phyloP scores from a whole-genome alignment of 169 alveolate genomes.

The Perkinsus olseni region DNA sequence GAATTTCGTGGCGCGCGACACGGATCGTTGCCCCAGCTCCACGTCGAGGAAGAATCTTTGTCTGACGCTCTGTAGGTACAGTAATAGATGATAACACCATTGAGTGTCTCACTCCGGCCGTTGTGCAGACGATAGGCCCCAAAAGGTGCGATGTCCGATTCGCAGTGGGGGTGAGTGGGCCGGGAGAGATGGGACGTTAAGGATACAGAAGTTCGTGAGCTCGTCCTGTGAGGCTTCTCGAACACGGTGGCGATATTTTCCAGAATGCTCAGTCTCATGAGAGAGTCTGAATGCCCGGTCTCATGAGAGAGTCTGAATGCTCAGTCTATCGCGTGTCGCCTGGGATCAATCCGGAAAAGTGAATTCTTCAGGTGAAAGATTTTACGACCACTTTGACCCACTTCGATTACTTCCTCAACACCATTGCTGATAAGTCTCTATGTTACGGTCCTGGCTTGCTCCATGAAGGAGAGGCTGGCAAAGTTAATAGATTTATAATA shows the following conservation, averaged over 20 bases:
- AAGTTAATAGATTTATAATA: constrained; percentile 66
- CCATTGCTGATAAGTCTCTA: constrained; percentile 77
- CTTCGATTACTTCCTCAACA: constrained; percentile 75
- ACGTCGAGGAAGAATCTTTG: background rate
- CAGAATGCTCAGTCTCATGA: no score
- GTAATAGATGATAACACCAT: constrained; percentile 70
- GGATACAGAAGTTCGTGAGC: no score
- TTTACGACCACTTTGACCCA: constrained; percentile 16
- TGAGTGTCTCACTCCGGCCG: constrained; percentile 73
- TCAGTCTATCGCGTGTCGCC: no score
- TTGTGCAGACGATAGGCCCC: constrained; percentile 72
- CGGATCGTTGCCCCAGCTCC: background rate
- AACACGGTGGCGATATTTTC: constrained; percentile 56
- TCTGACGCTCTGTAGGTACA: constrained; percentile 55
- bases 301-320: no score
- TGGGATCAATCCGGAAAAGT: no score
- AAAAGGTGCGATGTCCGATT: constrained; percentile 78
- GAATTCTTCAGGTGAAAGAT: background rate
- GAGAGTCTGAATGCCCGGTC: no score
- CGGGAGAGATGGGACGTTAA: no score
- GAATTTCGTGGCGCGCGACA: no score
- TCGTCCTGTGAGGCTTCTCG: constrained; percentile 77
- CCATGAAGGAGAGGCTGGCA: constrained; percentile 63
- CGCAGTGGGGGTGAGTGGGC: constrained; percentile 57
- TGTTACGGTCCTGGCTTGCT: constrained; percentile 90